A percentile compares a stretch with the other conserved stretches of the same genome.
These are phyloP conservation scores for Dictyostelium citrinum DNA, from an alignment of 78 protist genomes.

Conservation along the genomic window DNA sequence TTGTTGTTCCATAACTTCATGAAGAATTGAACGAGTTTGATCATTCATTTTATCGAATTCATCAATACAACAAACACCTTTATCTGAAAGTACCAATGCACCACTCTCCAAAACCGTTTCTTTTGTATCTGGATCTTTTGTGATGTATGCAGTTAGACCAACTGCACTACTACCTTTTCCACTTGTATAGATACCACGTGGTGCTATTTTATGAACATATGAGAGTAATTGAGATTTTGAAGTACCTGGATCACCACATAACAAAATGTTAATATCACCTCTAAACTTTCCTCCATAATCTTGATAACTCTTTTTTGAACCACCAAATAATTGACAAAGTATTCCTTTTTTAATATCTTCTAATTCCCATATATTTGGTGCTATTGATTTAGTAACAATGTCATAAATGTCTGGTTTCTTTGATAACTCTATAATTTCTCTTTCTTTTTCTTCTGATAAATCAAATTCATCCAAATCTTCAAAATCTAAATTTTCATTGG, in stretches of 20 bases:
- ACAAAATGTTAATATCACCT: conserved; percentile 97
- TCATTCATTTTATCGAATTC: conserved; percentile 99
- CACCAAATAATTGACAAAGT: conserved; percentile 99
- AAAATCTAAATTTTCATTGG: conserved; percentile 9
- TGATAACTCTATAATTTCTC: conserved; percentile 48
- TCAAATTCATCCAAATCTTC: conserved; percentile 27
- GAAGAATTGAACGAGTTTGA: conserved; percentile 97
- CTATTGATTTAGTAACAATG: conserved; percentile 88
- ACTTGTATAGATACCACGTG: conserved; percentile 99
- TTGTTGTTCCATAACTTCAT: conserved; percentile 99
- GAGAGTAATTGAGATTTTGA: conserved; percentile 98
- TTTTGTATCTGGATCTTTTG: conserved; percentile 95
- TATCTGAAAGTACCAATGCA: conserved; percentile 94
- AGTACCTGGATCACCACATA: conserved; percentile 99
- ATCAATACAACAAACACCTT: conserved; percentile 99
- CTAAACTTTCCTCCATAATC: conserved; percentile 60
- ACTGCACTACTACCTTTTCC: conserved; percentile 99
- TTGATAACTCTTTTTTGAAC: conserved; percentile 49
- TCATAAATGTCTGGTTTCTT: conserved; percentile 89
- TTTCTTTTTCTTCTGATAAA: conserved; percentile 4
- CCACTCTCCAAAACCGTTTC: conserved; percentile 97
- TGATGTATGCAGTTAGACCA: conserved; percentile 99
- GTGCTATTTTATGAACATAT: conserved; percentile 97
- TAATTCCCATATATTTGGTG: conserved; percentile 97
- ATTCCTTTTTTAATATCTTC: conserved; percentile 98